Base-by-base conservation (phyloP, 805 yeast species). In the Peterozyma toletana region DNA sequence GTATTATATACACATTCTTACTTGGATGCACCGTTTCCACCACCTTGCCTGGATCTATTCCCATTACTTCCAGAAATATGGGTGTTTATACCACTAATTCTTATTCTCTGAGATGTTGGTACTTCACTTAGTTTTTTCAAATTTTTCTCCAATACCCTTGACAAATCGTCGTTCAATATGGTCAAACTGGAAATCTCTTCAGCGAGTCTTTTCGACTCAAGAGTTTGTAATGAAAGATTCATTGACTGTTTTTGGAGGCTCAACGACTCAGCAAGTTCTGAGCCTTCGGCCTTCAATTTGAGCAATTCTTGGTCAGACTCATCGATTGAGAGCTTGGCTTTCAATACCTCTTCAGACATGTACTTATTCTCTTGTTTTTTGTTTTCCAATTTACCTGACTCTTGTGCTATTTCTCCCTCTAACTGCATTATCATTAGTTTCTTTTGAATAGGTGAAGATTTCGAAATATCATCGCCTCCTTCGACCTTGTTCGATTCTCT, bases 281-380 rank as follows among this genome's bases (percentile, higher is more conserved):
- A 30, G 5, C 16, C 10, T 15, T 33, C 47, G 15, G 40, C 37
- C 38, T 30, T 18, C n/a, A 38, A 13, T n/a, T 43, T 44, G 1
- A 36, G 39, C 6, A 70, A 63, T 34, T 60, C 66, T 1, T 38
- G 38, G 1, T 63, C 55, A 0, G 80, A 70, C 14, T 76, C 83
- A 11, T 50, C 49, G 0, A 73, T 67, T 0, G 88, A 72, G 9
- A 59, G 61, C 10, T 58, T 51, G 0, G 88, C 83, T 41, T 78
- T 73, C 15, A 60, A 61, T 30, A 77, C 71, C 56, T 86, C 91
- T 30, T 66, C 67, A 9, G 59, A 53, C 78, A 81, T 83, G 59
- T 85, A 89, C 40, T 67, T 75, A 38, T 69, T 73, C 53, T 88
- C 96, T 33, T 44, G 47, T 37, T 15, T 37, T 31, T 76, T 77